Conservation (phyloP, 2,329 filamentous ascomycete genomes). For the Trichoderma guizhouense region DNA sequence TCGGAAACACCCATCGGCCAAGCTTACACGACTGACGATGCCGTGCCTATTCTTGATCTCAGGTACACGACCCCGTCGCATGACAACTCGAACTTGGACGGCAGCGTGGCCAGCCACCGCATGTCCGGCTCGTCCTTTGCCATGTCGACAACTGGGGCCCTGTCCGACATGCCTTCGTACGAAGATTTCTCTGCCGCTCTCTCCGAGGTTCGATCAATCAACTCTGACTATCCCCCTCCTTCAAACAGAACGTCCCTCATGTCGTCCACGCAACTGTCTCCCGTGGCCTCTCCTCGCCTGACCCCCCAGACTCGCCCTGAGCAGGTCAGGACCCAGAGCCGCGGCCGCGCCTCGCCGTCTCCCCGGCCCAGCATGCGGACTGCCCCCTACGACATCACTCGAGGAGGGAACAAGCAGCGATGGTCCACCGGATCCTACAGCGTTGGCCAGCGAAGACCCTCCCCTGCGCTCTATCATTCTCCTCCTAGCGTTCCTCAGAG, state of each 20-base stretch:
- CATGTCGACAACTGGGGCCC: slow-evolving; percentile 62
- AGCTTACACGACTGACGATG: slow-evolving; percentile 60
- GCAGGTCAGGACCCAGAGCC: slow-evolving; percentile 61
- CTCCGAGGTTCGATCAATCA: slow-evolving; percentile 65
- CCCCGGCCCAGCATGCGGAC: slow-evolving; percentile 65
- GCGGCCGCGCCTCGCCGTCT: slow-evolving; percentile 68
- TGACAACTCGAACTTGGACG: slow-evolving; percentile 49
- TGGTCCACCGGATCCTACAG: slow-evolving; percentile 68
- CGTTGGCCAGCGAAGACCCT: slow-evolving; percentile 46
- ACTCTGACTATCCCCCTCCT: slow-evolving; percentile 62
- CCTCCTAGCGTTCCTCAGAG: slow-evolving; percentile 56
- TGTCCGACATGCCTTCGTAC: slow-evolving; percentile 67
- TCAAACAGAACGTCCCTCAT: slow-evolving; percentile 69
- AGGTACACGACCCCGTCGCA: slow-evolving; percentile 46
- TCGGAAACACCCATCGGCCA: slow-evolving; percentile 59
- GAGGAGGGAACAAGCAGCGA: slow-evolving; percentile 68
- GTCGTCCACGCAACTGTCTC: slow-evolving; percentile 67
- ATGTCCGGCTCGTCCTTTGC: slow-evolving; percentile 73
- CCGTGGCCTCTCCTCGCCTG: slow-evolving; percentile 68
- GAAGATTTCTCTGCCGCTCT: slow-evolving; percentile 66
- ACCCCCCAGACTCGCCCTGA: slow-evolving; percentile 59
- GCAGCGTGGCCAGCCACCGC: slow-evolving; percentile 54
- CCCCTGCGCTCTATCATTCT: slow-evolving; percentile 62
- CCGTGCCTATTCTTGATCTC: slow-evolving; percentile 60
- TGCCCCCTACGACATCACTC: slow-evolving; percentile 65